Evolutionary conservation across 2,329 filamentous ascomycete genomes (phyloP), one percentile per base, ranked within the genome.

Genomic region (Septoria petroselini): DNA sequence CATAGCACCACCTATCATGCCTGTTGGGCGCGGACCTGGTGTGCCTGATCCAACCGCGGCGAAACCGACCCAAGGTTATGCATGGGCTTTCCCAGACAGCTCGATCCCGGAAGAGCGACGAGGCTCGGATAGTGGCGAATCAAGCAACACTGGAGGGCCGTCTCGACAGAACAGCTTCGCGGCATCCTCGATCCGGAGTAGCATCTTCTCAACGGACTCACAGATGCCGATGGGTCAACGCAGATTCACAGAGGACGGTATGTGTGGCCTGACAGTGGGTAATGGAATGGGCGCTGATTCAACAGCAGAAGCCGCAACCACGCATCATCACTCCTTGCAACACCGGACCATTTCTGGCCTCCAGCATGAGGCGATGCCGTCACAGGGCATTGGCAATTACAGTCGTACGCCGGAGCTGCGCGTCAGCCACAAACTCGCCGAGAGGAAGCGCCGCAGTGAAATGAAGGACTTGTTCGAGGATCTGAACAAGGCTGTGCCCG

Each of bases 391-490:
- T 18, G 86, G 88, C 57, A 88, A 88, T 1, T 93, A 93, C 68
- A 91, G 86, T 61, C 76, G 88, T 33, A 93, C 88, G 0, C 88
- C 88, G 0, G 88, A 93, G 68, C 74, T 93, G 31, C 81, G 88
- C 17, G 81, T 91, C 41, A 91, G 86, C 64, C 88, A 93, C 70
- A 93, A 93, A 69, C 78, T 93, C 48, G 88, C 88, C 0, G 88
- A 93, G 70, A 78, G 88, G 30, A 93, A 93, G 72, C 80, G 88
- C 31, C 76, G 88, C 53, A 91, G 87, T 7, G 88, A 93, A 66
- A 93, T 93, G 88, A 93, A 93, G 71, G 84, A 88, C 62, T 72
- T 93, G 0, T 93, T 93, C 63, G 88, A 93, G 58, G 84, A 88
- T 60, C 72, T 93, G 7, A 81, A 88, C 58, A 84, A 86, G 58